Conservation (phyloP, 257 asterid genomes). For the Solanum peruvianum region DNA sequence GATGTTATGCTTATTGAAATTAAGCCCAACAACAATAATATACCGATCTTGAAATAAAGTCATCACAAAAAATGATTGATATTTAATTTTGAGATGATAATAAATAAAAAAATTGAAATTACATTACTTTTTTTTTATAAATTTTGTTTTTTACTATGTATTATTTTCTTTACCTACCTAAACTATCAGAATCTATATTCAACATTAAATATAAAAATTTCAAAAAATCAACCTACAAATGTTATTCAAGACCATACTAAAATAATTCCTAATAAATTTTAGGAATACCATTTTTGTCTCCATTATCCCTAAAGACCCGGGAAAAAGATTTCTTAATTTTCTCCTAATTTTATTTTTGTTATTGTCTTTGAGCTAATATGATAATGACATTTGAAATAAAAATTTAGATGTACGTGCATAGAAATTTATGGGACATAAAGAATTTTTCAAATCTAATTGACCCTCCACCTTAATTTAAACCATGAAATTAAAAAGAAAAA, state of each 20-base stretch:
- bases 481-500: background rate
- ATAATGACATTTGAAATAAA: background rate
- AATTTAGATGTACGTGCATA: background rate
- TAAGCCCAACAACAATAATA: background rate
- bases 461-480: background rate
- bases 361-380: background rate
- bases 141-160: no score
- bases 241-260: background rate
- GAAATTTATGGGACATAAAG: background rate
- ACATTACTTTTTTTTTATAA: no score
- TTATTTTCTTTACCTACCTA: no score
- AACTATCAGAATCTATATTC: no score
- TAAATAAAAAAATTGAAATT: no score
- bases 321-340: background rate
- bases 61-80: background rate
- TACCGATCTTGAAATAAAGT: background rate
- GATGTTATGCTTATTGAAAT: background rate
- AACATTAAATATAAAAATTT: background rate
- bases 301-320: background rate
- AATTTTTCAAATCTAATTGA: background rate
- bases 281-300: background rate
- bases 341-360: background rate
- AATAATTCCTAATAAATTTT: background rate
- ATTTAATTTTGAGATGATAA: background rate
- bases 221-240: background rate